Percentiles rank a stretch among this genome's conserved stretches.
Evolutionary conservation across 75 land plant species (phyloP).

Genomic region (Cryptomeria japonica): DNA sequence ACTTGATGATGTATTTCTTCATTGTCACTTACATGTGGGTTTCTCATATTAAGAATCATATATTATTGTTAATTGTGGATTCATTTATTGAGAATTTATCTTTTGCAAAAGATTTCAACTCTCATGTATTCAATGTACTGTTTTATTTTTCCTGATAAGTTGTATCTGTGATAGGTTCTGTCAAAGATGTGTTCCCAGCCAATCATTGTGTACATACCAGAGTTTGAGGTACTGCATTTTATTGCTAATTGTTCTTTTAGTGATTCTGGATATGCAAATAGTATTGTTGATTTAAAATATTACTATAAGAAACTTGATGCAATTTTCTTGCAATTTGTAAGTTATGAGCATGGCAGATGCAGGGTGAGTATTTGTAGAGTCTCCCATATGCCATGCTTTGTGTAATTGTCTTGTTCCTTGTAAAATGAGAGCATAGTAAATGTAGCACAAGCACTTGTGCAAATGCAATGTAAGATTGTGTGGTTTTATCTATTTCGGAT

Average conservation of each 20-base stretch:
- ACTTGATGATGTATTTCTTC: neutral
- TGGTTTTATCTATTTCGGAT: neutral
- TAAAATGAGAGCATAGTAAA: neutral
- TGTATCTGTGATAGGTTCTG: constrained; percentile 58
- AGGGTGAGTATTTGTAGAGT: neutral
- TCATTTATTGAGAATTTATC: neutral
- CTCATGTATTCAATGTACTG: neutral
- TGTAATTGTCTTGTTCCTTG: neutral
- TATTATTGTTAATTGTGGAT: neutral
- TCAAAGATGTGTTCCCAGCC: constrained; percentile 85
- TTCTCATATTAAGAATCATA: neutral
- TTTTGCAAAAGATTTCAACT: neutral
- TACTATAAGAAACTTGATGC: neutral
- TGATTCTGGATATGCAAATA: neutral
- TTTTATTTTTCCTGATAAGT: neutral
- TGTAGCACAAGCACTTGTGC: neutral
- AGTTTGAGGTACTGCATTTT: constrained; percentile 61
- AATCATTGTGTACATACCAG: constrained; percentile 87
- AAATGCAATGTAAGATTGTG: neutral
- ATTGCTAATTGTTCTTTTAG: neutral
- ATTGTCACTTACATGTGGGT: neutral
- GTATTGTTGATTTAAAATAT: neutral
- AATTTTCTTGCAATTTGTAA: neutral
- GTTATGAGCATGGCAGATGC: neutral
- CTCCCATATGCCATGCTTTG: neutral